Evolutionary conservation across 2,329 filamentous ascomycete genomes (phyloP), one percentile per base, ranked within the genome.

Genomic region (Fusarium sulawesiense): DNA sequence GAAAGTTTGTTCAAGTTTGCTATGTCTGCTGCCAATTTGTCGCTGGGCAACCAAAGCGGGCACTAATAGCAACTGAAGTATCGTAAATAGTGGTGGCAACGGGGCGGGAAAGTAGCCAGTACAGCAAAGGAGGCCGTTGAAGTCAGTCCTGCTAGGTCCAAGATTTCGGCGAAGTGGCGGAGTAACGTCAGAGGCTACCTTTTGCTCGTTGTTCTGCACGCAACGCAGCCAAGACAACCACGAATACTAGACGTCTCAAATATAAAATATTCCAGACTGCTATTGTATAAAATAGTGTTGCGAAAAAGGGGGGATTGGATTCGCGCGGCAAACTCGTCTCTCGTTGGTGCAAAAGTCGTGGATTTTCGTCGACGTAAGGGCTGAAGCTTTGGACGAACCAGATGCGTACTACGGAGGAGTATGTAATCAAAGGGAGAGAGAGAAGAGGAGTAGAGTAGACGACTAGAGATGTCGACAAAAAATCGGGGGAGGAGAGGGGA

Each of bases 81-180:
- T 40, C 55, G 46, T 41, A n/a, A 46, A 25, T 49, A 34, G 25
- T 25, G 47, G 61, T 70, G 70, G 63, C 61, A 56, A 68, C 46
- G 32, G 21, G 48, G 30, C 42, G 62, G 60, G 45, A 68, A 67
- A 49, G 62, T 53, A 50, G 61, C 73, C 71, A 65, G 60, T 70
- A 60, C 73, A 73, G 62, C 57, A 55, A 73, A 75, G 70, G 61
- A 70, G 71, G 73, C 70, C 68, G 56, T 64, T 34, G 18, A 42
- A 40, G 50, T 51, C 49, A 51, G 32, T 41, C 49, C 32, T 37
- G 49, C 27, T 20, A 40, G 14, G 23, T 51, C 16, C 49, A 51
- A 45, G 23, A 27, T 44, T 55, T 57, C 53, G 58, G 44, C 49
- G 53, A 60, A 60, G 68, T 74, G 72, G 68, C 70, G 65, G 61